Evolutionary conservation across 78 protist species (phyloP), one percentile per base, ranked within the genome.

Genomic region (Emiliania huxleyi): DNA sequence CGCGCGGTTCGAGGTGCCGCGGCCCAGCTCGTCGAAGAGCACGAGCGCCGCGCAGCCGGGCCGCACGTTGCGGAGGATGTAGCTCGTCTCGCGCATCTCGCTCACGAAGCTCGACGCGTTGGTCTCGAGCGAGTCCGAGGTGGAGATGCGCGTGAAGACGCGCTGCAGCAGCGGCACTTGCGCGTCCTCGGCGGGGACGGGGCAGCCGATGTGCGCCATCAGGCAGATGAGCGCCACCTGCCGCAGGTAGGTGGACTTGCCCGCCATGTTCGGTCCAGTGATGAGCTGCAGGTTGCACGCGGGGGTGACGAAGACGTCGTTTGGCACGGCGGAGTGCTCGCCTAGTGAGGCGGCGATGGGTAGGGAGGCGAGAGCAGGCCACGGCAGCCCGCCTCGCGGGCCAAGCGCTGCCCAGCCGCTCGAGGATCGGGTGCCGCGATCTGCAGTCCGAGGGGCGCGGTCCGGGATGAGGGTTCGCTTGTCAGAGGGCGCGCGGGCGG

Each of bases 1-100:
- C 0, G 95, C 97, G 18, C 2, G 11, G 37, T 49, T 83, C 62
- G 93, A 55, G 11, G 97, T 96, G 25, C 97, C 96, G 12, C 97
- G 79, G 3, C 98, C 97, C 18, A 96, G 95, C 91, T 96, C 98
- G 35, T 96, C 98, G n/a, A 96, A 43, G 42, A 96, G 45, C 21
- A 96, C 33, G 18, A 96, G 33, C 1, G 93, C 45, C 21, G 35
- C 52, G 26, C 2, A 2, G 22, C 19, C 88, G n/a, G 85, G 42
- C 77, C 29, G 37, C 73, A 77, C 35, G 33, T 26, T 21, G 35
- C 79, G 90, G 19, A 93, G 33, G 0, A 95, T 46, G 62, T 56
- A 21, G 19, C 94, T 91, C 0, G 62, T 25, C 69, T 94, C 95
- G 23, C 22, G 33, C 97, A 95, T 96, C 89, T 96, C 97, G 18